Evolutionary conservation across 2,329 filamentous ascomycete species (phyloP).

Genomic region (Tetracladium maxilliforme): DNA sequence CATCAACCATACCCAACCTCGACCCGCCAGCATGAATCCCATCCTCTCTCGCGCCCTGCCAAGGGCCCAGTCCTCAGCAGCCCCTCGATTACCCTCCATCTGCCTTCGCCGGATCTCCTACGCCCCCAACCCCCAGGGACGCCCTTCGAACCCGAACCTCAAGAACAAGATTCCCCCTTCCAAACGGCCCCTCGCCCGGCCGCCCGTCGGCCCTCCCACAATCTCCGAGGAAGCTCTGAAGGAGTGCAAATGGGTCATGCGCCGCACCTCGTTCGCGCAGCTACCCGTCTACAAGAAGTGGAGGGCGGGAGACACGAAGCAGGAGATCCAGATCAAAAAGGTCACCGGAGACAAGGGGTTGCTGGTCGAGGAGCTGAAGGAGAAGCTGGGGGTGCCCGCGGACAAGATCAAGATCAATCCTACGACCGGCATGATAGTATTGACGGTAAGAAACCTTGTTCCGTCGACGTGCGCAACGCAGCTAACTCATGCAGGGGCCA

Average conservation of each 20-base stretch:
- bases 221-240: too few species aligned
- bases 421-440: too few species aligned
- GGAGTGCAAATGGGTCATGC: constrained; percentile 53
- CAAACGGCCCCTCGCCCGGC: constrained; percentile 8
- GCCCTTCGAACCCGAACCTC: too few species aligned
- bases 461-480: constrained; percentile 15
- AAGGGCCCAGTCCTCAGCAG: too few species aligned
- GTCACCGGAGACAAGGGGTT: constrained; percentile 56
- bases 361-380: constrained; percentile 48
- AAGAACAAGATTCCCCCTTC: too few species aligned
- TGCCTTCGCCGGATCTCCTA: too few species aligned
- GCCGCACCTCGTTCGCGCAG: constrained; percentile 54
- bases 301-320: constrained; percentile 64
- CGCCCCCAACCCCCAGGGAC: too few species aligned
- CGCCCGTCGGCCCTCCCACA: constrained; percentile 10
- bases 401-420: constrained; percentile 30
- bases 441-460: constrained; percentile 12
- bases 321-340: constrained; percentile 63
- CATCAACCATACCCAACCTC: too few species aligned
- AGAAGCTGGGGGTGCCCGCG: constrained; percentile 36
- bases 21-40: too few species aligned
- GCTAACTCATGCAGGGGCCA: too few species aligned
- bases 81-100: too few species aligned
- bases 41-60: too few species aligned
- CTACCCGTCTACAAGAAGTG: constrained; percentile 62